These are phyloP conservation scores for Orbilia oligospora DNA, from an alignment of 2,329 filamentous ascomycete species.

Conservation along the genomic window DNA sequence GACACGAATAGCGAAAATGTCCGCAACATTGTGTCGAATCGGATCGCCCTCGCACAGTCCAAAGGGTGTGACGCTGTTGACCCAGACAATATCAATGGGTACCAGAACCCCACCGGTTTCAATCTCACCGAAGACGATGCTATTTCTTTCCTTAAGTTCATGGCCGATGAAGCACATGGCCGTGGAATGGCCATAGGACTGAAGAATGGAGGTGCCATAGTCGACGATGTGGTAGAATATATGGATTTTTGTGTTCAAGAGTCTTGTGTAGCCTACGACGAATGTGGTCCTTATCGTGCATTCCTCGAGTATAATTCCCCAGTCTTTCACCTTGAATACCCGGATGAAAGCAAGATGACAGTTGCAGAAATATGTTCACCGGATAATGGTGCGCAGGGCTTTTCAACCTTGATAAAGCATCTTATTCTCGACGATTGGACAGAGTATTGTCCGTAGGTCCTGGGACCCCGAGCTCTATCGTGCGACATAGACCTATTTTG, in stretches of 20 bases:
- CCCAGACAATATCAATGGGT: constrained; percentile 80
- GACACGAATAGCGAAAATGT: constrained; percentile 73
- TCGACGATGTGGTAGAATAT: constrained; percentile 66
- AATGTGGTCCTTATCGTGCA: constrained; percentile 73
- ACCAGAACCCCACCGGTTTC: constrained; percentile 76
- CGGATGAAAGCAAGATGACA: constrained; percentile 69
- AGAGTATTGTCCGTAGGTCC: constrained; percentile 69
- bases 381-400: constrained; percentile 68
- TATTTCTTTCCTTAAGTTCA: constrained; percentile 74
- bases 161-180: constrained; percentile 72
- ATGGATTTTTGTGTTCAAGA: constrained; percentile 80
- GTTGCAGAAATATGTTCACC: constrained; percentile 70
- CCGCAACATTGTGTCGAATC: constrained; percentile 75
- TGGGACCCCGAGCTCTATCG: neutral
- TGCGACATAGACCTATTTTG: too few species aligned
- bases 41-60: constrained; percentile 73
- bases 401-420: constrained; percentile 78
- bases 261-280: constrained; percentile 75
- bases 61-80: constrained; percentile 80
- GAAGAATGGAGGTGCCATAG: constrained; percentile 78
- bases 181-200: constrained; percentile 76
- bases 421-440: constrained; percentile 77
- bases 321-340: constrained; percentile 82
- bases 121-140: constrained; percentile 73
- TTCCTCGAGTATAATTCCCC: constrained; percentile 76